These are phyloP conservation scores for Scheffersomyces parashehatae DNA, from an alignment of 1,139 yeast species.

Conservation along the genomic window DNA sequence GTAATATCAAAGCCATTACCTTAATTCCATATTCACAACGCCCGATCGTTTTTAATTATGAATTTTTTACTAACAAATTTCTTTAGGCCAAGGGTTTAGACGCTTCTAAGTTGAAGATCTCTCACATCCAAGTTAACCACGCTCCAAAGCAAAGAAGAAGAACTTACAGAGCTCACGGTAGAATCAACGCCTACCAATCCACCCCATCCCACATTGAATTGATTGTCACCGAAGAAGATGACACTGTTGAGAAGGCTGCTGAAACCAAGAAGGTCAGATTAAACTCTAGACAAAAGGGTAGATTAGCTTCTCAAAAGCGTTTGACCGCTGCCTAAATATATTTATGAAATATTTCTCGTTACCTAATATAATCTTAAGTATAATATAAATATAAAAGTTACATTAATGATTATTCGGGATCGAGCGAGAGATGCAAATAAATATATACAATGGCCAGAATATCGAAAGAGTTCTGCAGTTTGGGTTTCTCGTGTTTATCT, in stretches of 20 bases:
- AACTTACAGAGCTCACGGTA: conserved; percentile 99
- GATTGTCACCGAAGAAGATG: conserved; percentile 93
- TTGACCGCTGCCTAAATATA: conserved; percentile 34
- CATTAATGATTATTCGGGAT: too few relatives aligned
- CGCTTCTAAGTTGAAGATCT: conserved; percentile 86
- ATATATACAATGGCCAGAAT: too few relatives aligned
- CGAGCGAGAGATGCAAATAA: too few relatives aligned
- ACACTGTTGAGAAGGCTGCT: conserved; percentile 89
- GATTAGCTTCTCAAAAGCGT: conserved; percentile 81
- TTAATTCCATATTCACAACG: too few relatives aligned
- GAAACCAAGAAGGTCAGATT: conserved; percentile 81
- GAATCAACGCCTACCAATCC: conserved; percentile 98
- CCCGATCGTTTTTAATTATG: too few relatives aligned
- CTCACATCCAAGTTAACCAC: conserved; percentile 99
- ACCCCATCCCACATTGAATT: conserved; percentile 99
- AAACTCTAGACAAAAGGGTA: conserved; percentile 91
- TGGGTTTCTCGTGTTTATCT: too few relatives aligned
- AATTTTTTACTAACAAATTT: conserved; percentile 10
- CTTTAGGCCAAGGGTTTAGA: conserved; percentile 89
- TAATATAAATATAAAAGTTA: neutral
- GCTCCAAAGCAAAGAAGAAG: conserved; percentile 99
- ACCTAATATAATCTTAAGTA: conserved; percentile 1
- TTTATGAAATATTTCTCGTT: neutral
- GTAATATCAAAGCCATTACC: too few relatives aligned
- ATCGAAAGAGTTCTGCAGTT: too few relatives aligned